phyloP scores from a whole-genome alignment of 2,329 filamentous ascomycete genomes.

The Penicillium olsonii region DNA sequence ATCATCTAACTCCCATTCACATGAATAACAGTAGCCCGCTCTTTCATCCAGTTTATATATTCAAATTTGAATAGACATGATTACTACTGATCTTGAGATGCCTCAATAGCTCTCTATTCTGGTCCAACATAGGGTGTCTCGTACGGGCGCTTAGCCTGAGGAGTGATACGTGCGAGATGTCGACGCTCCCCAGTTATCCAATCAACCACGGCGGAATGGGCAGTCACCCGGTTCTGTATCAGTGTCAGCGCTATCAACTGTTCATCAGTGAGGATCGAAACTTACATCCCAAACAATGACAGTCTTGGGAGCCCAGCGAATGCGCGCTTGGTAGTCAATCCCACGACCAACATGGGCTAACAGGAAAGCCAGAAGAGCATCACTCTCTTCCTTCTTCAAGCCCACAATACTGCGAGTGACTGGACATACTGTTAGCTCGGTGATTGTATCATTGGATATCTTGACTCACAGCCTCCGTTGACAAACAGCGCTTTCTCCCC shows the following conservation, averaged over 20 bases:
- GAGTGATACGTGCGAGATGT: constrained; percentile 32
- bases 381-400: constrained; percentile 46
- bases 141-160: constrained; percentile 30
- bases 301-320: constrained; percentile 28
- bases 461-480: constrained; percentile 30
- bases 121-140: constrained; percentile 21
- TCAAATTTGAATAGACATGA: no score
- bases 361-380: constrained; percentile 37
- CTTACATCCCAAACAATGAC: constrained; percentile 43
- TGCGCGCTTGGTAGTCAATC: constrained; percentile 27
- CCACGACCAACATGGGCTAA: constrained; percentile 22
- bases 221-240: constrained; percentile 37
- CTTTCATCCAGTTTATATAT: no score
- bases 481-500: constrained; percentile 40
- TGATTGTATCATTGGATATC: background rate
- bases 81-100: no score
- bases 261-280: constrained; percentile 34
- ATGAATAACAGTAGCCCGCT: no score
- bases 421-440: constrained; percentile 27
- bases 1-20: no score
- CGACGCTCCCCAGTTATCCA: constrained; percentile 32
- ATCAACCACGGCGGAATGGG: constrained; percentile 39
- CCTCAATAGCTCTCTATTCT: background rate
- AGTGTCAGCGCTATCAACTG: constrained; percentile 24
- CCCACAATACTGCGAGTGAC: constrained; percentile 43